Evolutionary conservation across 768 basidiomycete species (phyloP), one percentile per base, ranked within the genome.

Genomic region (Lactarius psammicola): DNA sequence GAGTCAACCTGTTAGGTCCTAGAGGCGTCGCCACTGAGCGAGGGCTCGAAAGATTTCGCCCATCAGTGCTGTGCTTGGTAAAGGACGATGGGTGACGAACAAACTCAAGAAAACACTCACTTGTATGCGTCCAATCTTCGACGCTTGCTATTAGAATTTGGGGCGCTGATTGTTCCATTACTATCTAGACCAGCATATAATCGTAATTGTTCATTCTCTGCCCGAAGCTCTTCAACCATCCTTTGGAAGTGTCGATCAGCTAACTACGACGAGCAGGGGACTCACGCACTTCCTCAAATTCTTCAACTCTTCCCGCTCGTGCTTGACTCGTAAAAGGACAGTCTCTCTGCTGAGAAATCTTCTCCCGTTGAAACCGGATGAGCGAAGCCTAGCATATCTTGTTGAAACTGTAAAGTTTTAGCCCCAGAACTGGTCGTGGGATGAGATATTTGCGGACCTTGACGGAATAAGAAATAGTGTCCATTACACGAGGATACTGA

Each of bases 381-480:
- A 91, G 85, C 34, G 82, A 79, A 5, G 86, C 85, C n/a, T 76
- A 93, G 82, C 13, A 84, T 84, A 69, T 90, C 88, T 76, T 89
- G 85, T 75, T 94, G 92, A 71, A 92, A 92, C 90, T 93, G 69
- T 66, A n/a, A 28, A 23, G 11, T 10, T 42, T 56, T 7, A 42
- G 60, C n/a, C 54, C 44, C 31, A 3, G 54, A 49, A 33, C 26
- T 40, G 33, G 38, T 28, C 26, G 26, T 33, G 20, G n/a, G 11
- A 59, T 8, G 11, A 28, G 3, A 23, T 2, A 44, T 54, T 31
- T 38, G 70, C 73, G 9, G 62, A 89, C 91, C 81, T 89, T 90
- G 59, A 83, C 81, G 20, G 91, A 83, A 70, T 82, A 83, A 49
- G 89, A 86, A 31, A 89, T 75, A 30, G 81, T 74, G 72, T 94